A percentile compares a stretch with the other conserved stretches of the same genome.
Evolutionary conservation across 2,329 filamentous ascomycete genomes (phyloP).

Genomic region (Colletotrichum sojae): DNA sequence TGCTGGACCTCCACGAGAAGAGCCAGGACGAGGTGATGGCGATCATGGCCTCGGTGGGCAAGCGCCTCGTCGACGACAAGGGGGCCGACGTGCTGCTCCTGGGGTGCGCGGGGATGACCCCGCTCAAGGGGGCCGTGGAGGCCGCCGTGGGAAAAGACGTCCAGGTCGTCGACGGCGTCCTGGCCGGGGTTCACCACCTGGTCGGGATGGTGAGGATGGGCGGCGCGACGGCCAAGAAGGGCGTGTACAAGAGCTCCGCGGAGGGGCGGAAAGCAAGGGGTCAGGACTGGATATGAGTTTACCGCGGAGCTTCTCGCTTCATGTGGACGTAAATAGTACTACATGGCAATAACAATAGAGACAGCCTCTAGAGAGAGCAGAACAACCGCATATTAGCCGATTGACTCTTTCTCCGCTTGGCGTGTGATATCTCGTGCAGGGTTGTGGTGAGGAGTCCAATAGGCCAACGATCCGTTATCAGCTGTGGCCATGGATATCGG

Average conservation of each 20-base stretch:
- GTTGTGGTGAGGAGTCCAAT: conserved; percentile 18
- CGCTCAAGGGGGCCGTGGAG: conserved; percentile 31
- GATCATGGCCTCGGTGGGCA: conserved; percentile 32
- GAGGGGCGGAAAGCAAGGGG: conserved; percentile 32
- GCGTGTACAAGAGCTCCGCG: conserved; percentile 29
- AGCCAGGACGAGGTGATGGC: conserved; percentile 32
- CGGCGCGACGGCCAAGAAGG: conserved; percentile 27
- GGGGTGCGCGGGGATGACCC: conserved; percentile 34
- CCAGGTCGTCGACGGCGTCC: conserved; percentile 29
- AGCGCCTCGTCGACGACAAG: conserved; percentile 23
- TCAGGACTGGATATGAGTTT: conserved; percentile 30
- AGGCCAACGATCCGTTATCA: conserved; percentile 30
- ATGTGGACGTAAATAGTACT: no score
- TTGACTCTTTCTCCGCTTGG: background rate
- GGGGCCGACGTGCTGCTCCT: conserved; percentile 30
- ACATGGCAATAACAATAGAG: background rate
- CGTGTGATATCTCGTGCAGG: background rate
- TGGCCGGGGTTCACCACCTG: conserved; percentile 32
- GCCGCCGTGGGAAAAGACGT: conserved; percentile 29
- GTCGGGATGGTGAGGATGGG: conserved; percentile 33
- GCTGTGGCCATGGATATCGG: background rate
- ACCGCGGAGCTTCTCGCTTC: background rate
- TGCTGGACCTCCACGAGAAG: conserved; percentile 37
- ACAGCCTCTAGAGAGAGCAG: background rate
- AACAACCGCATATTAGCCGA: background rate